phyloP scores from a whole-genome alignment of 208 protist genomes.

The Wallacemonas sp. region DNA sequence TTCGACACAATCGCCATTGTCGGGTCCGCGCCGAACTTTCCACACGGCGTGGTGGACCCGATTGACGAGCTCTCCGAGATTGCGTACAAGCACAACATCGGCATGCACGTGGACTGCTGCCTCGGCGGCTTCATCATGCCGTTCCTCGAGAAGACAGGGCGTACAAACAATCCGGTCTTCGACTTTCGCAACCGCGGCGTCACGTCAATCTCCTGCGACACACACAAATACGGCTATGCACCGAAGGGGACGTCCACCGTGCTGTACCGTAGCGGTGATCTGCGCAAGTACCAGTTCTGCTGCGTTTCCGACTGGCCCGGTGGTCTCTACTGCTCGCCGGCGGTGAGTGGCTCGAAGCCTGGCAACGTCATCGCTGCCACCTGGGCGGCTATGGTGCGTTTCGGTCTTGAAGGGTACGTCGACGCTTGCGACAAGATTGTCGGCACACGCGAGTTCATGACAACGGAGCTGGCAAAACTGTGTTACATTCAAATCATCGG shows the following conservation, averaged over 20 bases:
- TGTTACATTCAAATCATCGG: constrained; percentile 85
- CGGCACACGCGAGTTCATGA: constrained; percentile 76
- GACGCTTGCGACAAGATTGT: constrained; percentile 78
- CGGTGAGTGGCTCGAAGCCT: constrained; percentile 93
- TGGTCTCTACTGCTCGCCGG: constrained; percentile 98
- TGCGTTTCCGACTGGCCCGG: constrained; percentile 95
- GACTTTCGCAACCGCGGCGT: constrained; percentile 97
- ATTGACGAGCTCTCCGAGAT: constrained; percentile 89
- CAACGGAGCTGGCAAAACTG: constrained; percentile 54
- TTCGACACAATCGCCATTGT: constrained; percentile 95
- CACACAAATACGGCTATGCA: constrained; percentile 99
- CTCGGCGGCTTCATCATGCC: constrained; percentile 98
- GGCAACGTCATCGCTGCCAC: constrained; percentile 95
- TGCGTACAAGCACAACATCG: constrained; percentile 85
- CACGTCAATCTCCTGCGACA: constrained; percentile 98
- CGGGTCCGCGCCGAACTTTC: constrained; percentile 95
- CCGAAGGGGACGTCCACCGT: constrained; percentile 97
- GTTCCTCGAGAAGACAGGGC: constrained; percentile 94
- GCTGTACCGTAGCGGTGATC: constrained; percentile 87
- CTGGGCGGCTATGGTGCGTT: constrained; percentile 95
- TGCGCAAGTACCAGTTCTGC: constrained; percentile 95
- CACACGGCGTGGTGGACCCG: constrained; percentile 94
- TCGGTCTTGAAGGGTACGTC: constrained; percentile 91
- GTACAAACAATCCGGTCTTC: constrained; percentile 68
- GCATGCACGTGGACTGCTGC: constrained; percentile 98